A percentile compares a stretch with the other conserved stretches of the same genome.
Evolutionary conservation across 2,329 filamentous ascomycete genomes (phyloP).

Genomic region (Diaporthe sp.): DNA sequence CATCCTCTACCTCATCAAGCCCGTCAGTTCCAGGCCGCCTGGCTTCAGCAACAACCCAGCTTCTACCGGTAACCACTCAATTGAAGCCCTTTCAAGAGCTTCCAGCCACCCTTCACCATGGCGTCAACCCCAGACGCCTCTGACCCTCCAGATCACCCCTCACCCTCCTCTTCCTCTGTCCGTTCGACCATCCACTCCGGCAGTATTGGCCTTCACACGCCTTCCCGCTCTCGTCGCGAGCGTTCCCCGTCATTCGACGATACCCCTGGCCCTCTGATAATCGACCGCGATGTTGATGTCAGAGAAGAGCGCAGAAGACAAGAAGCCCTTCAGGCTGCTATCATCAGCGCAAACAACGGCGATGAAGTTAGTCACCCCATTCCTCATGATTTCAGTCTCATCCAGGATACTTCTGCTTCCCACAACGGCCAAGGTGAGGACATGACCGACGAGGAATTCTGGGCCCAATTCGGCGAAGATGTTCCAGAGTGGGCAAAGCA

Average conservation of each 20-base stretch:
- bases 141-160: neutral
- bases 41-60: neutral
- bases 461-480: neutral
- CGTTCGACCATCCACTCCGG: neutral
- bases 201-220: constrained; percentile 2
- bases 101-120: neutral
- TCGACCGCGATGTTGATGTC: neutral
- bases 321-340: neutral
- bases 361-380: neutral
- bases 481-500: neutral
- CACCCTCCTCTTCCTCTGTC: no score
- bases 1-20: neutral
- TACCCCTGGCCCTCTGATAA: constrained; percentile 2
- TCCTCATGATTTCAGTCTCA: neutral
- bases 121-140: neutral
- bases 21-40: neutral
- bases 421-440: neutral
- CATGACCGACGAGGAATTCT: constrained; percentile 19
- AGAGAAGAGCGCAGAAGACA: neutral
- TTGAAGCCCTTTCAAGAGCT: neutral
- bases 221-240: neutral
- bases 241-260: neutral
- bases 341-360: neutral
- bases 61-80: neutral
- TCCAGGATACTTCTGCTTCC: neutral